A percentile compares a stretch with the other conserved stretches of the same genome.
phyloP scores from a whole-genome alignment of 208 protist species.

The Acanthamoeba divionensis region DNA sequence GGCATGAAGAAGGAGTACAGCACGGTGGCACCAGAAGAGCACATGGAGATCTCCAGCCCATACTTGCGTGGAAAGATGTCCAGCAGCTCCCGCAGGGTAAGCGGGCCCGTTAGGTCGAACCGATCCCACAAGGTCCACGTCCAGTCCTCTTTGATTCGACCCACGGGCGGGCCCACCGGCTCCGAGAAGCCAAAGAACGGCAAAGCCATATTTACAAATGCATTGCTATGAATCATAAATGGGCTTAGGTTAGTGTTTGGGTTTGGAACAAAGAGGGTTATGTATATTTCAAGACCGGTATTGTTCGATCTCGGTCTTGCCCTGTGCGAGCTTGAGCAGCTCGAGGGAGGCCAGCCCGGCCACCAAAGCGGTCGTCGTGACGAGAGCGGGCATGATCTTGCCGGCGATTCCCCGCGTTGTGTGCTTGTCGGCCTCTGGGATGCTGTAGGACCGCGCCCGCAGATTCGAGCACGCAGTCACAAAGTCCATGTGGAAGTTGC shows the following conservation, averaged over 20 bases:
- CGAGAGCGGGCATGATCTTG: constrained; percentile 99
- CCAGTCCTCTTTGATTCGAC: constrained; percentile 53
- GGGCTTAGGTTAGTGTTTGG: too few species aligned
- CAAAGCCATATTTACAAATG: constrained; percentile 97
- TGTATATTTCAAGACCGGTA: too few species aligned
- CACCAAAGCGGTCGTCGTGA: constrained; percentile 98
- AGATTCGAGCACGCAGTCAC: constrained; percentile 82
- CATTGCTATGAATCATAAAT: constrained; percentile 91
- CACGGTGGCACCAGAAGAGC: constrained; percentile 74
- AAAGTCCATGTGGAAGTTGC: constrained; percentile 73
- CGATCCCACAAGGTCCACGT: constrained; percentile 94
- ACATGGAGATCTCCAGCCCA: constrained; percentile 91
- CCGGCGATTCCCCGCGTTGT: constrained; percentile 85
- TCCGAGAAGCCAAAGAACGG: constrained; percentile 95
- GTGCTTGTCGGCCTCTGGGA: constrained; percentile 68
- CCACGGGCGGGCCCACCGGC: constrained; percentile 79
- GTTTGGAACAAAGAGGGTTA: too few species aligned
- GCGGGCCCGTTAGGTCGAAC: constrained; percentile 92
- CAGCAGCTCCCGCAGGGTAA: constrained; percentile 91
- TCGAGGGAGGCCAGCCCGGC: constrained; percentile 96
- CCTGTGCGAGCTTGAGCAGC: constrained; percentile 91
- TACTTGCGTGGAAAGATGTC: constrained; percentile 80
- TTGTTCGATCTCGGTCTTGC: constrained; percentile 32
- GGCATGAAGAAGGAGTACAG: constrained; percentile 76
- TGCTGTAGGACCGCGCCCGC: constrained; percentile 81